These are phyloP conservation scores for Cnidoscolus chayamansa DNA, from an alignment of 441 rosid species.

Conservation along the genomic window DNA sequence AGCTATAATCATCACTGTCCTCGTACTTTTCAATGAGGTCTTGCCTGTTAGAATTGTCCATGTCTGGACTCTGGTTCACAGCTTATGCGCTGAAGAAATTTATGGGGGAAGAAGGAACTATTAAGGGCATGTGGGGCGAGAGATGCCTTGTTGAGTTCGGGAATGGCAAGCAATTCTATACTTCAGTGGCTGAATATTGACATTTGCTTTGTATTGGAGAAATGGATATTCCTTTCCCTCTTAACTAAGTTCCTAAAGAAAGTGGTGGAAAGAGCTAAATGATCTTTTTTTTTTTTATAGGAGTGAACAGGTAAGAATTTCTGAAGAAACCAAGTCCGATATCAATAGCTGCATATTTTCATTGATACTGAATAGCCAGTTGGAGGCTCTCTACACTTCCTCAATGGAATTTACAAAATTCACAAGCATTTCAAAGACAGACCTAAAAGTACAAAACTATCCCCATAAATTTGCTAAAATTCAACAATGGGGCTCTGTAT, in stretches of 20 bases:
- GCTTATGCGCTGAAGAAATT: not conserved
- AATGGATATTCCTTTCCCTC: not conserved
- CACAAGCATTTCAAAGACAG: slow-evolving; percentile 16
- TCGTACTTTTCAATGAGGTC: slow-evolving; percentile 11
- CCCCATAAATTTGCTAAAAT: slow-evolving; percentile 68
- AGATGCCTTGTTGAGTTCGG: slow-evolving; percentile 12
- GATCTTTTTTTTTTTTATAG: no score
- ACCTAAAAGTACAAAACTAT: slow-evolving; percentile 30
- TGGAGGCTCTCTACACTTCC: slow-evolving; percentile 39
- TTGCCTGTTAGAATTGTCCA: slow-evolving; percentile 22
- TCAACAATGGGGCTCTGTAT: slow-evolving; percentile 39
- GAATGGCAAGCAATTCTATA: slow-evolving; percentile 16
- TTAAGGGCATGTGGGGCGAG: not conserved
- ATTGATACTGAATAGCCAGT: slow-evolving; percentile 24
- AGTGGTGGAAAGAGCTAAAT: no score
- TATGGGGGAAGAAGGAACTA: slow-evolving; percentile 2
- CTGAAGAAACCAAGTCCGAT: not conserved
- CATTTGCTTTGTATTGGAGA: not conserved
- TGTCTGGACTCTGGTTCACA: not conserved
- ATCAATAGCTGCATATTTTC: slow-evolving; percentile 17
- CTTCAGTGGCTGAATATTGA: not conserved
- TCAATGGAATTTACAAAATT: slow-evolving; percentile 30
- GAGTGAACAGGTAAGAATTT: no score
- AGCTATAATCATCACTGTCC: slow-evolving; percentile 9
- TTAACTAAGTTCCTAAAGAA: not conserved